A percentile compares a stretch with the other conserved stretches of the same genome.
phyloP scores from a whole-genome alignment of 164 flowering plant species.

The Tetrastigma voinierianum region DNA sequence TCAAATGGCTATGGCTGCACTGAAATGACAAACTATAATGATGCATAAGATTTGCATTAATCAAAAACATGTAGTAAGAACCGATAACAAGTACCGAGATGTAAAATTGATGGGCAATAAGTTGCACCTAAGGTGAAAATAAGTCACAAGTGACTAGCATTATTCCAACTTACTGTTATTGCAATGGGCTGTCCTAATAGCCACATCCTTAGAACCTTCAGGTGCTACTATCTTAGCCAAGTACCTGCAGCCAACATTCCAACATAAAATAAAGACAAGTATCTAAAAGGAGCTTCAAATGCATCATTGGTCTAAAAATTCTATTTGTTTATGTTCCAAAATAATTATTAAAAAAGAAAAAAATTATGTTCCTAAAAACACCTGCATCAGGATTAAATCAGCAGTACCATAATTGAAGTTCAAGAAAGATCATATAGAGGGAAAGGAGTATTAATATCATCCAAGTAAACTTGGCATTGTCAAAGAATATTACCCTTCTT shows the following conservation, averaged over 20 bases:
- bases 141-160: background rate
- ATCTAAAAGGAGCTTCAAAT: background rate
- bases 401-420: too few species aligned
- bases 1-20: background rate
- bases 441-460: too few species aligned
- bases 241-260: slow-evolving; percentile 39
- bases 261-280: slow-evolving; percentile 10
- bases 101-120: too few species aligned
- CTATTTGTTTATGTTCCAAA: background rate
- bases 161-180: slow-evolving; percentile 64
- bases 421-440: too few species aligned
- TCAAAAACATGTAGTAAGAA: background rate
- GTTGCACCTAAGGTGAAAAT: background rate
- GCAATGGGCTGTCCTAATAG: slow-evolving; percentile 92
- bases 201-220: slow-evolving; percentile 91
- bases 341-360: background rate
- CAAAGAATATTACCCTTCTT: slow-evolving; percentile 98
- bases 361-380: too few species aligned
- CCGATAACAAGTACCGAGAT: background rate
- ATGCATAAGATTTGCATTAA: background rate
- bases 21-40: background rate
- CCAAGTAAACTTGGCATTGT: too few species aligned
- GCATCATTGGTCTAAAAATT: background rate
- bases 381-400: too few species aligned
- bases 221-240: slow-evolving; percentile 83